Evolutionary conservation across 805 yeast genomes (phyloP).

Genomic region (Candida rishiriensis): DNA sequence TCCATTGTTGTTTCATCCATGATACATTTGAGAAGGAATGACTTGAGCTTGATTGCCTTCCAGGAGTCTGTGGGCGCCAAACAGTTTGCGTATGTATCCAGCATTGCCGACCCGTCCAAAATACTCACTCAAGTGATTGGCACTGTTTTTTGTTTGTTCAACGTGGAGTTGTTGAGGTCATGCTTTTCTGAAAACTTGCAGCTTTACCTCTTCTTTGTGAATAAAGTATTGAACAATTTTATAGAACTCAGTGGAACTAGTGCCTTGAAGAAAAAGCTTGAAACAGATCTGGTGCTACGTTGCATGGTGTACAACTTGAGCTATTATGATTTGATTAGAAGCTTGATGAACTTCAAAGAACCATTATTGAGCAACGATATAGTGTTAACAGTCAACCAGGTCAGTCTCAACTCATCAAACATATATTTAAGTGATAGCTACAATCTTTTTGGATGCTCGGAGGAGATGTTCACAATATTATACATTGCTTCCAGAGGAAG

Average conservation of each 20-base stretch:
- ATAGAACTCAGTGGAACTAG: constrained; percentile 2
- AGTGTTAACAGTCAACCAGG: constrained; percentile 4
- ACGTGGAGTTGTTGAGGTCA: constrained; percentile 5
- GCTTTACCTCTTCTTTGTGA: constrained; percentile 2
- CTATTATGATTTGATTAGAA: constrained; percentile 8
- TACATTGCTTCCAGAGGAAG: constrained; percentile 8
- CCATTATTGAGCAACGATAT: constrained; percentile 8
- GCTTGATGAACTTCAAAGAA: constrained; percentile 8
- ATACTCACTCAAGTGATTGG: constrained; percentile 5
- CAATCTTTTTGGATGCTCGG: constrained; percentile 10
- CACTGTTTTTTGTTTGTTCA: constrained; percentile 5
- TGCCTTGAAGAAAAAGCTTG: constrained; percentile 2
- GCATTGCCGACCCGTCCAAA: not conserved
- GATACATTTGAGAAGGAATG: constrained; percentile 1
- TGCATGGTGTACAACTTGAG: constrained; percentile 4
- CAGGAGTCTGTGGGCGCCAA: not conserved
- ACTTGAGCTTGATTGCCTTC: too few species aligned
- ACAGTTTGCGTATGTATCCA: not conserved
- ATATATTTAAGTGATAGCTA: constrained; percentile 6
- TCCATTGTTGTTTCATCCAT: constrained; percentile 6
- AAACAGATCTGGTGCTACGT: constrained; percentile 2
- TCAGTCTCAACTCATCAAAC: constrained; percentile 2
- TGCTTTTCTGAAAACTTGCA: constrained; percentile 3
- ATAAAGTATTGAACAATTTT: constrained; percentile 2
- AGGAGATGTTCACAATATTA: constrained; percentile 6